Conservation (phyloP, 805 yeast species). For the Sungouiella blattae region DNA sequence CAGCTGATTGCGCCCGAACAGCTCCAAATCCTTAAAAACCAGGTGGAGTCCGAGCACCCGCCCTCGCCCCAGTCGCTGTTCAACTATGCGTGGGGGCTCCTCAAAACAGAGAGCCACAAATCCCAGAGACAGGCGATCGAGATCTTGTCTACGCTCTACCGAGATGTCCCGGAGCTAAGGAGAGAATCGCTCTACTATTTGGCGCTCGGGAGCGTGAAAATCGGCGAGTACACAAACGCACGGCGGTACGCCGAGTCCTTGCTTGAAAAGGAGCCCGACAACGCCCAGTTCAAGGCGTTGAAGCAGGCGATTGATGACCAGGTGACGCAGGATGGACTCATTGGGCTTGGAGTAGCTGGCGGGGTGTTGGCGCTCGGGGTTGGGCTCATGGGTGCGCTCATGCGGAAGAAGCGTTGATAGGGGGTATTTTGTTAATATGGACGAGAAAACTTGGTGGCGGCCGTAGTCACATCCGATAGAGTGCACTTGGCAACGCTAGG, state of each 20-base stretch:
- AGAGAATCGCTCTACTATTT: conserved; percentile 87
- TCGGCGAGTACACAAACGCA: conserved; percentile 84
- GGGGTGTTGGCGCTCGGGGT: conserved; percentile 85
- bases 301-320: conserved; percentile 77
- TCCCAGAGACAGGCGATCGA: conserved; percentile 80
- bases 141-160: conserved; percentile 64
- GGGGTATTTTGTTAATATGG: too few species aligned
- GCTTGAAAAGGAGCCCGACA: conserved; percentile 77
- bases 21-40: conserved; percentile 68
- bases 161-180: conserved; percentile 76
- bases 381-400: conserved; percentile 47
- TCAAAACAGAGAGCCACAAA: conserved; percentile 60
- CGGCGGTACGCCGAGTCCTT: conserved; percentile 80
- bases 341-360: conserved; percentile 84
- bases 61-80: conserved; percentile 82
- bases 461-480: too few species aligned
- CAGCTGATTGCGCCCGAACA: conserved; percentile 69
- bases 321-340: conserved; percentile 80
- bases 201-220: conserved; percentile 80
- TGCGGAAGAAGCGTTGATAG: conserved; percentile 31
- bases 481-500: too few species aligned
- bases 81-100: conserved; percentile 95
- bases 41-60: conserved; percentile 78
- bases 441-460: not conserved
- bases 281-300: conserved; percentile 69